Conservation (phyloP, 345 rosid species). For the Bruguiera sexangula region DNA sequence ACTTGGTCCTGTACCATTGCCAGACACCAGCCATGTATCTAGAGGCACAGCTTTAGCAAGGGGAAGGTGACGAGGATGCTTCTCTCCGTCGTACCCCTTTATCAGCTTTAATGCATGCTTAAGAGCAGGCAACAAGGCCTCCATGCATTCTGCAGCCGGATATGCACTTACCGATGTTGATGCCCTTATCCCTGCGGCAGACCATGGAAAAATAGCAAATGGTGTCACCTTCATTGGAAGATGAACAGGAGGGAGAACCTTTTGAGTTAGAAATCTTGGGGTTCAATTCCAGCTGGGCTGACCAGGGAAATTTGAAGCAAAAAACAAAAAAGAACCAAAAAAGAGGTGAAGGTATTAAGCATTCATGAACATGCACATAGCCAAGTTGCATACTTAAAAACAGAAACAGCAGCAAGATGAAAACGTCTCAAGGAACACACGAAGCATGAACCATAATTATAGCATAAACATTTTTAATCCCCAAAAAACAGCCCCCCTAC, state of each 20-base stretch:
- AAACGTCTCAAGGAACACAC: no score
- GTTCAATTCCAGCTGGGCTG: no score
- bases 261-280: neutral
- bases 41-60: conserved; percentile 50
- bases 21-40: conserved; percentile 65
- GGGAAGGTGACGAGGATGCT: conserved; percentile 79
- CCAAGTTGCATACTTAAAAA: no score
- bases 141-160: conserved; percentile 84
- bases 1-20: conserved; percentile 20
- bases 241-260: neutral
- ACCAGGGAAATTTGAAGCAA: neutral
- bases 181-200: conserved; percentile 93
- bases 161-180: conserved; percentile 65
- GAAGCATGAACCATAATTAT: no score
- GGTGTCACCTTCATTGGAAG: conserved; percentile 66
- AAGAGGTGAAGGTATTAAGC: no score
- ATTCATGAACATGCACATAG: no score
- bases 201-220: conserved; percentile 87
- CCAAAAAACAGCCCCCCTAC: no score
- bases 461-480: no score
- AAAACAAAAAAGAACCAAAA: neutral
- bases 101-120: conserved; percentile 87
- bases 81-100: conserved; percentile 87
- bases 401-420: no score
- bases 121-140: conserved; percentile 76